Percentiles rank a stretch among this genome's conserved stretches.
phyloP scores from a whole-genome alignment of 2,329 filamentous ascomycete genomes.

The Bipolaris victoriae region DNA sequence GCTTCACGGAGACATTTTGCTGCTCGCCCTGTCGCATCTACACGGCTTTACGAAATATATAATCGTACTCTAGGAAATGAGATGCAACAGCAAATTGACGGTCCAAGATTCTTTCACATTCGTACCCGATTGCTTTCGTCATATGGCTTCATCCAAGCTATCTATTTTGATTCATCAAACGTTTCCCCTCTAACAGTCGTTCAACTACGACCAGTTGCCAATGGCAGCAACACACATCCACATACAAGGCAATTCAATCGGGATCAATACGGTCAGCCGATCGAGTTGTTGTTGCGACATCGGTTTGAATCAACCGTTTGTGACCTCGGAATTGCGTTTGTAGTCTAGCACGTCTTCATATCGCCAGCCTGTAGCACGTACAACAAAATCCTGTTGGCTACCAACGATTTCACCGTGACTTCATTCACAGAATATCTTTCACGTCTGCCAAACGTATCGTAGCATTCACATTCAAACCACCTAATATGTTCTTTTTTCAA shows the following conservation, averaged over 20 bases:
- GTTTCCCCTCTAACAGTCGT: not conserved
- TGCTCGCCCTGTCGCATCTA: not conserved
- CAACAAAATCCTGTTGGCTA: not conserved
- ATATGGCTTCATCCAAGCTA: not conserved
- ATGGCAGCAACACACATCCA: not conserved
- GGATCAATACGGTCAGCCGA: not conserved
- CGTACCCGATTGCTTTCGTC: not conserved
- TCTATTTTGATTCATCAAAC: not conserved
- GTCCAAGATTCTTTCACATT: not conserved
- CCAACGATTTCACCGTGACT: not conserved
- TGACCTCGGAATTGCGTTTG: not conserved
- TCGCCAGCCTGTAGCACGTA: not conserved
- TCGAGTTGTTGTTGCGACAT: conserved; percentile 1
- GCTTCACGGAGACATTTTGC: not conserved
- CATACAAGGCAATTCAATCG: not conserved
- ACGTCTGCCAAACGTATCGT: not conserved
- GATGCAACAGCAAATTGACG: not conserved
- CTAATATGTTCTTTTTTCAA: not conserved
- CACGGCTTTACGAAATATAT: not conserved
- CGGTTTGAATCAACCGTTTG: conserved; percentile 4
- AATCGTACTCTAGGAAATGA: not conserved
- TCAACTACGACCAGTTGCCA: not conserved
- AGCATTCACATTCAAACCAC: not conserved
- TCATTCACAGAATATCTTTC: conserved; percentile 4
- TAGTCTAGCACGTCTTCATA: conserved; percentile 4